Evolutionary conservation across 305 asterid genomes (phyloP).

Genomic region (Fraxinus latifolia): DNA sequence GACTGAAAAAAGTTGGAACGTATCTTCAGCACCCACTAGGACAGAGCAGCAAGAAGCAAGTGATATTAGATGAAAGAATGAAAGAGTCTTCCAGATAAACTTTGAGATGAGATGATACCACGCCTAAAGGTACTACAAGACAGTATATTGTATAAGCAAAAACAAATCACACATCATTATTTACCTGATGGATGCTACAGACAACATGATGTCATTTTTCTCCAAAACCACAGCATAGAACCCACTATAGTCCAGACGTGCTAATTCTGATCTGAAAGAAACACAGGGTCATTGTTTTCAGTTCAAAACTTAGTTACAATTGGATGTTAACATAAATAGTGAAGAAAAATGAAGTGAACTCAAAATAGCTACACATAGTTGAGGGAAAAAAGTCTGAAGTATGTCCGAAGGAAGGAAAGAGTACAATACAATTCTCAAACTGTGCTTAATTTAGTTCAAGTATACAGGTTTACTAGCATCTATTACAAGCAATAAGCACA

Average conservation of each 20-base stretch:
- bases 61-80: slow-evolving; percentile 9
- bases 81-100: not conserved
- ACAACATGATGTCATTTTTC: slow-evolving; percentile 62
- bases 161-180: not conserved
- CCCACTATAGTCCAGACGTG: slow-evolving; percentile 74
- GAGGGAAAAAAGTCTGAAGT: not conserved
- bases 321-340: not conserved
- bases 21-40: not conserved
- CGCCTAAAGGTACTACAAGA: slow-evolving; percentile 2
- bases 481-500: not conserved
- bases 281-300: slow-evolving; percentile 26
- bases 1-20: not conserved
- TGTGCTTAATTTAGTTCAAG: not conserved
- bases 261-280: slow-evolving; percentile 69
- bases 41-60: not conserved
- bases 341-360: not conserved
- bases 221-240: slow-evolving; percentile 75
- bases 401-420: not conserved
- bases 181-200: slow-evolving; percentile 85
- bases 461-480: not conserved
- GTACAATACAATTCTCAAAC: not conserved
- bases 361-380: not conserved
- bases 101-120: slow-evolving; percentile 5
- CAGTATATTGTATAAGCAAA: not conserved
- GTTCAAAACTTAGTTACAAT: slow-evolving; percentile 12